Evolutionary conservation across 306 rosid genomes (phyloP).

Genomic region (Glycyrrhiza uralensis): DNA sequence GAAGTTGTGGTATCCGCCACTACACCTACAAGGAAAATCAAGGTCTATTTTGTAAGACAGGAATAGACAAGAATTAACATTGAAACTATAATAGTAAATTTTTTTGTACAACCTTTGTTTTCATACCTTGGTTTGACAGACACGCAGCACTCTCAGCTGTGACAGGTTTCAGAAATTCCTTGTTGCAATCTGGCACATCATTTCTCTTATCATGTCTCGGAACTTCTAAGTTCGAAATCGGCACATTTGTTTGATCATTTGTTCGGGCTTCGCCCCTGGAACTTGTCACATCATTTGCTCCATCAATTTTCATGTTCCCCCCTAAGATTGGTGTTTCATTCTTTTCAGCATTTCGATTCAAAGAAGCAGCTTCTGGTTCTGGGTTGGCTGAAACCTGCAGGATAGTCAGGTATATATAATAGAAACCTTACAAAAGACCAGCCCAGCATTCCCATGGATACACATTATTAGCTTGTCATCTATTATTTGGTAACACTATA

Average conservation of each 20-base stretch:
- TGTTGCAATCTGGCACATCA: constrained; percentile 35
- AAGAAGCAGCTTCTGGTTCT: constrained; percentile 39
- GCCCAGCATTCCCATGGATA: not conserved
- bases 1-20: constrained; percentile 41
- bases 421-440: constrained; percentile 7
- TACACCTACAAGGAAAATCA: constrained; percentile 25
- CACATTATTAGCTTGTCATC: not conserved
- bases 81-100: not conserved
- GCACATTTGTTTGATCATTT: constrained; percentile 29
- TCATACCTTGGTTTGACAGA: constrained; percentile 62
- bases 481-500: not conserved
- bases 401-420: constrained; percentile 13
- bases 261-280: constrained; percentile 22
- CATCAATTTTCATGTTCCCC: constrained; percentile 33
- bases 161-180: constrained; percentile 31
- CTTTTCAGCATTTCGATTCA: constrained; percentile 34
- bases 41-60: not conserved
- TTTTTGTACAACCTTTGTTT: not conserved
- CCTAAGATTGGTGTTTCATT: constrained; percentile 27
- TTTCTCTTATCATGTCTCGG: constrained; percentile 27
- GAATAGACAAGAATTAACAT: constrained; percentile 5
- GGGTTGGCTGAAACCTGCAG: constrained; percentile 52
- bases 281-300: constrained; percentile 29
- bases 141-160: constrained; percentile 33
- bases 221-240: constrained; percentile 32